phyloP scores from a whole-genome alignment of 768 basidiomycete species.

The Suillus discolor region DNA sequence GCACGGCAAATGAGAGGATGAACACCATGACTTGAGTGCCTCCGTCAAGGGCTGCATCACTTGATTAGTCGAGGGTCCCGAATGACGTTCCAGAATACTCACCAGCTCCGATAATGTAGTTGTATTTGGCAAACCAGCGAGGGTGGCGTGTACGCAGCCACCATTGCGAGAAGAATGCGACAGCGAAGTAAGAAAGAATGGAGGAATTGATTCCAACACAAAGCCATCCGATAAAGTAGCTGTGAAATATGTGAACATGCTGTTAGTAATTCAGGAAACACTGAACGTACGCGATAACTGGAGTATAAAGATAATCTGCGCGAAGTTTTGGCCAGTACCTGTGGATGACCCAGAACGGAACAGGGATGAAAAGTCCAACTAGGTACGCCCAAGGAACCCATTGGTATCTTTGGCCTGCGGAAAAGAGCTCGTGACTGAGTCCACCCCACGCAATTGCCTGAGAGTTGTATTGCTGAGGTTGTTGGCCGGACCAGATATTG shows the following conservation, averaged over 20 bases:
- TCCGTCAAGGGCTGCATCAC: slow-evolving; percentile 35
- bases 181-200: slow-evolving; percentile 46
- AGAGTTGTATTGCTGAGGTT: slow-evolving; percentile 54
- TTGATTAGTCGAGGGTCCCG: slow-evolving; percentile 1
- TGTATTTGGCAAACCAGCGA: slow-evolving; percentile 68
- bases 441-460: slow-evolving; percentile 65
- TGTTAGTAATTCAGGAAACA: background rate
- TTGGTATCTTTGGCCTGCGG: slow-evolving; percentile 47
- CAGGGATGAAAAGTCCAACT: slow-evolving; percentile 50
- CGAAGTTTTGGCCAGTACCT: slow-evolving; percentile 46
- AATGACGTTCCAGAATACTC: slow-evolving; percentile 10
- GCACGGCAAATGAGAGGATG: slow-evolving; percentile 51
- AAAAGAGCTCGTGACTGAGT: slow-evolving; percentile 45
- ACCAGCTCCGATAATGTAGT: slow-evolving; percentile 67
- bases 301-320: slow-evolving; percentile 50
- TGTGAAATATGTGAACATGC: slow-evolving; percentile 12
- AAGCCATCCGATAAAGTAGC: slow-evolving; percentile 45
- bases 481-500: slow-evolving; percentile 64
- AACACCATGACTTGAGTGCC: slow-evolving; percentile 56
- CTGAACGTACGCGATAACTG: slow-evolving; percentile 41
- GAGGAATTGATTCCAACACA: slow-evolving; percentile 59
- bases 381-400: slow-evolving; percentile 52
- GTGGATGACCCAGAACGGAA: slow-evolving; percentile 55
- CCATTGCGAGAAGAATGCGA: slow-evolving; percentile 60
- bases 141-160: slow-evolving; percentile 62